phyloP scores from a whole-genome alignment of 1,284 basidiomycete genomes.

The Dichomitus squalens region DNA sequence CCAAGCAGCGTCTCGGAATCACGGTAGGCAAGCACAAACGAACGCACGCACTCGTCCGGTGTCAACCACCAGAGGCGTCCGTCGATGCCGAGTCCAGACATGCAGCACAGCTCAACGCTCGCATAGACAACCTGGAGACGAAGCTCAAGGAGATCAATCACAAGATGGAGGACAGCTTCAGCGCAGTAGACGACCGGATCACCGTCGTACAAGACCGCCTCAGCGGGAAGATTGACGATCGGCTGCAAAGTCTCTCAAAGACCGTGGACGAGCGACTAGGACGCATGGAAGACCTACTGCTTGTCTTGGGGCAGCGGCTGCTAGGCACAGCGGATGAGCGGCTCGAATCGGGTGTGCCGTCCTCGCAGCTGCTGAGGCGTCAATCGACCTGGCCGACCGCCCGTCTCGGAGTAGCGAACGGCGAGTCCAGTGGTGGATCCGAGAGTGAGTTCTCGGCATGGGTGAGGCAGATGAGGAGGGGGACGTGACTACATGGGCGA shows the following conservation, averaged over 20 bases:
- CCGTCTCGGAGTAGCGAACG: too few relatives aligned
- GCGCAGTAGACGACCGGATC: neutral
- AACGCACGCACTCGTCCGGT: conserved; percentile 5
- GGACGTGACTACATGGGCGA: neutral
- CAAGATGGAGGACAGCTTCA: neutral
- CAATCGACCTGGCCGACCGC: neutral
- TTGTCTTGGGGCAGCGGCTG: neutral
- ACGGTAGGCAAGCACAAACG: neutral
- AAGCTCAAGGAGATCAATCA: neutral
- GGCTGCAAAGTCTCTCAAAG: too few relatives aligned
- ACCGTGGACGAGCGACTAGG: neutral
- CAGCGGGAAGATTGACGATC: neutral
- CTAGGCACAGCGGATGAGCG: neutral
- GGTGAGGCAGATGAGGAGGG: neutral
- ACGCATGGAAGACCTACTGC: neutral
- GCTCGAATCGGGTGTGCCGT: neutral
- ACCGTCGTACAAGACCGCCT: neutral
- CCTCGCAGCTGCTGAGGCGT: neutral
- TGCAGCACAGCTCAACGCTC: neutral
- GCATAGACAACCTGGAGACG: neutral
- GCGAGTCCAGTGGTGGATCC: neutral
- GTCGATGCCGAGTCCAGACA: neutral
- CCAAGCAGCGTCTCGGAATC: conserved; percentile 1
- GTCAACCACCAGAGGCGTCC: neutral
- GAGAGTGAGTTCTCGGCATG: neutral